Conservation (phyloP, 345 rosid genomes). For the Turnera subulata region DNA sequence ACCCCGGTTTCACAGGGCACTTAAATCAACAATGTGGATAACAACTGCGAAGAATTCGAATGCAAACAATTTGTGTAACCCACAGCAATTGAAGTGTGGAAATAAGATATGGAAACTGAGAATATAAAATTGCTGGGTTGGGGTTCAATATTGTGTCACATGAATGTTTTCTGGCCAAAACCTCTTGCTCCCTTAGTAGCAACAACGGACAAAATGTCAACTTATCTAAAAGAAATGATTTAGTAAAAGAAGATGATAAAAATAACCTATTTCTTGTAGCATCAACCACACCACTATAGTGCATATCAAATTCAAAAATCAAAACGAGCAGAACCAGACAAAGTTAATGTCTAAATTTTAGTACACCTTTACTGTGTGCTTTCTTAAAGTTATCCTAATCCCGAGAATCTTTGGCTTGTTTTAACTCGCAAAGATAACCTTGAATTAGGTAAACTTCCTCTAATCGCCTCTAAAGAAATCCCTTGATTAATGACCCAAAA, state of each 20-base stretch:
- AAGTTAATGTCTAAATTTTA: conserved; percentile 11
- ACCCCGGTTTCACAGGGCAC: no score
- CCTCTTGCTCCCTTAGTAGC: no score
- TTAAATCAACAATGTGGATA: no score
- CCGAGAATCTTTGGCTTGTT: conserved; percentile 25
- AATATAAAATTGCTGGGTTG: no score
- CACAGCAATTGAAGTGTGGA: no score
- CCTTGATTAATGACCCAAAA: conserved; percentile 6
- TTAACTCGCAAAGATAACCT: conserved; percentile 10
- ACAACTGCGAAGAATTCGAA: no score
- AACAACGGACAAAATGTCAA: no score
- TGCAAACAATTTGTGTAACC: no score
- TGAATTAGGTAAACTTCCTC: conserved; percentile 4
- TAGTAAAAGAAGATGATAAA: background rate
- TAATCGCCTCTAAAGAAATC: conserved; percentile 6
- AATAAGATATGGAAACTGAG: no score
- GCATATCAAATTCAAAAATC: background rate
- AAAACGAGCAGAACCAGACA: conserved; percentile 19
- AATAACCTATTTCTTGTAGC: conserved; percentile 4
- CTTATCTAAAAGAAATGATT: background rate
- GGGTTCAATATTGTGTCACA: no score
- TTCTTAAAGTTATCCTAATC: conserved; percentile 33
- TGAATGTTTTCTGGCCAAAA: no score
- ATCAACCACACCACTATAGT: conserved; percentile 7
- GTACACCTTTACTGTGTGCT: conserved; percentile 23